Conservation (phyloP, 805 yeast species). For the Hanseniaspora taiwanica region DNA sequence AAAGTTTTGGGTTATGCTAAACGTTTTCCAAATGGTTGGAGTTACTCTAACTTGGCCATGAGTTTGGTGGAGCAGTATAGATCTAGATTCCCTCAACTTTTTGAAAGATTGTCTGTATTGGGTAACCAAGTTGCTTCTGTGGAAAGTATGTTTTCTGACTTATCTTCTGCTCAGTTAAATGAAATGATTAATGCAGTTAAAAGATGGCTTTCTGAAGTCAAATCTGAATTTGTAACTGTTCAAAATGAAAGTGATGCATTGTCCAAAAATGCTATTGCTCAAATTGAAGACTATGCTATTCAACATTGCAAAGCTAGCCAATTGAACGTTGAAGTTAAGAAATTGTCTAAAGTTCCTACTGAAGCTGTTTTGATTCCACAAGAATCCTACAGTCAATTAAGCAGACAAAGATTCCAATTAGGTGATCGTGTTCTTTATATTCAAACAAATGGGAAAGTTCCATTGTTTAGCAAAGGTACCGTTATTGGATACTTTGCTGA, state of each 20-base stretch:
- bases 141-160: conserved; percentile 24
- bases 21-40: conserved; percentile 61
- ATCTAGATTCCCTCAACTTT: conserved; percentile 47
- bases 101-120: conserved; percentile 27
- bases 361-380: conserved; percentile 69
- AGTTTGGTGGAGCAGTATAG: conserved; percentile 50
- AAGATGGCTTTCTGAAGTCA: conserved; percentile 35
- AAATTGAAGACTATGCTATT: conserved; percentile 50
- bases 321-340: conserved; percentile 33
- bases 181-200: conserved; percentile 20
- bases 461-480: conserved; percentile 78
- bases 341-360: conserved; percentile 71
- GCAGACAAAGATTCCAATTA: conserved; percentile 61
- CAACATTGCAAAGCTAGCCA: conserved; percentile 33
- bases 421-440: conserved; percentile 88
- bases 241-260: conserved; percentile 69
- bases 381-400: conserved; percentile 55
- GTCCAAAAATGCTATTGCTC: conserved; percentile 47
- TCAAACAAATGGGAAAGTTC: conserved; percentile 80
- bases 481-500: conserved; percentile 64
- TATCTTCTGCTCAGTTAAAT: conserved; percentile 18
- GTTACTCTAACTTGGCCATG: conserved; percentile 63
- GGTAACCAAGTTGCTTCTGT: conserved; percentile 20
- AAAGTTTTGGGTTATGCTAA: conserved; percentile 84
- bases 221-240: conserved; percentile 45